Evolutionary conservation across 148 eudicot species (phyloP), one percentile per base, ranked within the genome.

Genomic region (Chenopodium suecicum): DNA sequence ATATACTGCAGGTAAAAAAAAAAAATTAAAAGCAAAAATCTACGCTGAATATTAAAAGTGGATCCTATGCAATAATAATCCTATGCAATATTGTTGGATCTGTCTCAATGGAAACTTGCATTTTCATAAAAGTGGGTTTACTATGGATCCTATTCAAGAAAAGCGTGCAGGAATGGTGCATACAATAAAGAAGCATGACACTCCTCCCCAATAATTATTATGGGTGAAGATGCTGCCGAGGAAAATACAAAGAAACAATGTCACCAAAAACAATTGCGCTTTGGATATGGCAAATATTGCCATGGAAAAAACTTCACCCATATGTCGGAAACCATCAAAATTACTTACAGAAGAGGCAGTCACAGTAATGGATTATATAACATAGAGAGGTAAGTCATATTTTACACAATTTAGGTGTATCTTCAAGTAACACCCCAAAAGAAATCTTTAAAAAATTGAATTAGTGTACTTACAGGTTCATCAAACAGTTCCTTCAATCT

Each of bases 401-500:
- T 25, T 46, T 27, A 47, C n/a, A 17, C 12, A 12, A 54, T 77
- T 25, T 16, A 46, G 12, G 37, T 62, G 62, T 56, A 25, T 25
- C 25, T 4, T 73, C 54, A 31, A 29, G 27, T 4, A 60, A 58
- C 17, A 37, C 47, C 1, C 31, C 65, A 11, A 32, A 23, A n/a
- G 31, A 11, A 34, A 19, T 37, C 7, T 32, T 23, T 9, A n/a
- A 65, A 54, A 74, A 65, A 58, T 34, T 63, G 20, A 56, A 73
- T 0, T 25, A 9, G 54, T 10, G 70, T 46, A 86, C 88, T 82
- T 84, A 89, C 91, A 60, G 83, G 70, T 9, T 84, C 90, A 67
- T 82, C 91, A 44, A 89, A 86, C 25, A 87, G 86, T 65, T 84
- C 86, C 82, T 87, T 84, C 75, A 87, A 84, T 41, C 74, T 82